A percentile compares a stretch with the other conserved stretches of the same genome.
Conservation (phyloP, 805 yeast species). For the Candida nanaspora region DNA sequence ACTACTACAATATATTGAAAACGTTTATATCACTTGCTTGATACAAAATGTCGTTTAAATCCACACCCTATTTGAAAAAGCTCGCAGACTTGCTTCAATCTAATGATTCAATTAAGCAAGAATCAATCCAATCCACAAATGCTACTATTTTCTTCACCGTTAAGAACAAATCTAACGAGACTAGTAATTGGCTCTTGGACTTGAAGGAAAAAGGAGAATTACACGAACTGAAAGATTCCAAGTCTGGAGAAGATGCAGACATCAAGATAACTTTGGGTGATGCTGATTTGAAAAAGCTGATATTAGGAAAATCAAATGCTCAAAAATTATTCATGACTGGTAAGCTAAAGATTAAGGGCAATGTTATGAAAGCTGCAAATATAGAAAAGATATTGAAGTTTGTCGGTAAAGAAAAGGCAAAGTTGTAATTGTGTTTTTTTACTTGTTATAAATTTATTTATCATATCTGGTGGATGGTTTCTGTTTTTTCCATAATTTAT, state of each 20-base stretch:
- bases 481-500: no score
- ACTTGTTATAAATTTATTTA: background rate
- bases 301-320: constrained; percentile 74
- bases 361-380: constrained; percentile 83
- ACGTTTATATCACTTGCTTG: no score
- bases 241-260: constrained; percentile 53
- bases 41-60: constrained; percentile 8
- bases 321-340: constrained; percentile 82
- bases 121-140: constrained; percentile 37
- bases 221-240: constrained; percentile 16
- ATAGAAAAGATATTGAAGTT: constrained; percentile 62
- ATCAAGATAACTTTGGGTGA: constrained; percentile 61
- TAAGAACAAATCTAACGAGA: constrained; percentile 51
- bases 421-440: constrained; percentile 24
- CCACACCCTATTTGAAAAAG: constrained; percentile 10
- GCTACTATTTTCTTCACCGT: constrained; percentile 62
- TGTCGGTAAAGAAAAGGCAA: constrained; percentile 36
- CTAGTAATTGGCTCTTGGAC: constrained; percentile 57
- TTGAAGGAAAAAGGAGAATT: constrained; percentile 51
- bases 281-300: constrained; percentile 62
- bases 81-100: constrained; percentile 8
- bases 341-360: constrained; percentile 80
- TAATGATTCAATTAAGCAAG: constrained; percentile 12
- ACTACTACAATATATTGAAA: no score
- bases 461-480: no score